A percentile compares a stretch with the other conserved stretches of the same genome.
Evolutionary conservation across 345 rosid genomes (phyloP).

Genomic region (Bruguiera sexangula): DNA sequence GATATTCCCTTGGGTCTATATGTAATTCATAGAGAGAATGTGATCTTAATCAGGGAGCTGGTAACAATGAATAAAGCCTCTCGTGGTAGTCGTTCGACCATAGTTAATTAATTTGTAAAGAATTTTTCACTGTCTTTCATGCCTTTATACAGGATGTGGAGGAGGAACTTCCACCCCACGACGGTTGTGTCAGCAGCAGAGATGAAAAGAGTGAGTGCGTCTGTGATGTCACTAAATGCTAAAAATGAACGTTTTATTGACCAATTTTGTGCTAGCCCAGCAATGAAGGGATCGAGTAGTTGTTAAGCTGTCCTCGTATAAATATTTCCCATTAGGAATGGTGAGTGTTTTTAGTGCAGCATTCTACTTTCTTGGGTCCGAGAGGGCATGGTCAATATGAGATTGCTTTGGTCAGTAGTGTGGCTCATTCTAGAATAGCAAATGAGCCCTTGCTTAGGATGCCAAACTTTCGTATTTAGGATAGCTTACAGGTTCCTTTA

Average conservation of each 20-base stretch:
- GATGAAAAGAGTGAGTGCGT: constrained; percentile 46
- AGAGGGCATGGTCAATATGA: not conserved
- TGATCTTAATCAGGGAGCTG: constrained; percentile 85
- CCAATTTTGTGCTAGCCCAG: not conserved
- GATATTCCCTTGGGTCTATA: constrained; percentile 72
- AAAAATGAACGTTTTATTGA: not conserved
- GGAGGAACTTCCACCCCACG: constrained; percentile 67
- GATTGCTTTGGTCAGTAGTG: no score
- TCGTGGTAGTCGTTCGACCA: not conserved
- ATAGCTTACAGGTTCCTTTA: no score
- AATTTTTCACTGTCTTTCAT: not conserved
- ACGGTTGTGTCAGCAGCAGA: constrained; percentile 48
- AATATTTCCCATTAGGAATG: not conserved
- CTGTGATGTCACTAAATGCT: not conserved
- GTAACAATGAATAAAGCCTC: constrained; percentile 30
- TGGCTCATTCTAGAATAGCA: no score
- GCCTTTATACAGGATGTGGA: constrained; percentile 41
- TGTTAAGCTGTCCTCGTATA: not conserved
- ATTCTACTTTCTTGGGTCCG: not conserved
- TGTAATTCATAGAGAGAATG: constrained; percentile 89
- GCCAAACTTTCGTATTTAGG: no score
- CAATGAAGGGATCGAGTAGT: not conserved
- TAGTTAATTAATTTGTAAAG: not conserved
- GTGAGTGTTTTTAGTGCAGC: not conserved
- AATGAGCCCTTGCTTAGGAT: no score